Base-by-base conservation (phyloP, 2,329 filamentous ascomycete genomes). In the Aspergillus proliferans region DNA sequence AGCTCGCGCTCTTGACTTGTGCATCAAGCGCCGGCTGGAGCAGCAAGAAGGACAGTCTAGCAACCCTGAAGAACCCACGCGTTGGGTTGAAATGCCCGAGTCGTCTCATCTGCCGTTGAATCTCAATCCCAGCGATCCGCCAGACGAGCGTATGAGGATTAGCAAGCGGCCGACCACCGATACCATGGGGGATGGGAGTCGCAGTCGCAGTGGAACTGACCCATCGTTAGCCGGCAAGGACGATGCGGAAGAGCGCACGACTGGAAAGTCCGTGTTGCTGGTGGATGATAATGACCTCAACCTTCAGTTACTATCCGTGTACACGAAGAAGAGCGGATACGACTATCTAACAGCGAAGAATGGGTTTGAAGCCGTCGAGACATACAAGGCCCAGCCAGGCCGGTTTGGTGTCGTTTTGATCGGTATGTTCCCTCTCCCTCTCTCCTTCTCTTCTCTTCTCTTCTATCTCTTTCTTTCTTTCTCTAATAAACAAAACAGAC, bases 201-300 rank as follows among this genome's bases (percentile, higher is more conserved):
- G n/a, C 38, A 40, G 6, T 36, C 14, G 14, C 6, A 15, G 7
- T 36, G 38, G 38, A 19, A 19, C 5, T 8, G 9, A 40, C 5
- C 15, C 18, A 6, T 40, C 15, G 18, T 40, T n/a, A 4, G 3
- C 12, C n/a, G 3, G 6, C 14, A 9, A 36, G 14, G 2, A 36
- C 3, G n/a, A n/a, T 40, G 4, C 15, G 8, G 18, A 40, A 19
- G 38, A 21, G 38, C 38, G 10, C 15, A 40, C 5, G 18, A 40
- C 15, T 21, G 18, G 19, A 10, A 26, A 9, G 3, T 14, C 50
- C 21, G 54, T 69, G 2, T 50, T 71, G 2, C 52, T 71, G 14
- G 68, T 71, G 3, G 68, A 71, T 45, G 68, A 71, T 50, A 71
- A 71, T 48, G 54, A 54, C 9, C 46, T 71, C 28, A 70, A 71